Conservation (phyloP, 768 basidiomycete genomes). For the Leccinum imitatum region DNA sequence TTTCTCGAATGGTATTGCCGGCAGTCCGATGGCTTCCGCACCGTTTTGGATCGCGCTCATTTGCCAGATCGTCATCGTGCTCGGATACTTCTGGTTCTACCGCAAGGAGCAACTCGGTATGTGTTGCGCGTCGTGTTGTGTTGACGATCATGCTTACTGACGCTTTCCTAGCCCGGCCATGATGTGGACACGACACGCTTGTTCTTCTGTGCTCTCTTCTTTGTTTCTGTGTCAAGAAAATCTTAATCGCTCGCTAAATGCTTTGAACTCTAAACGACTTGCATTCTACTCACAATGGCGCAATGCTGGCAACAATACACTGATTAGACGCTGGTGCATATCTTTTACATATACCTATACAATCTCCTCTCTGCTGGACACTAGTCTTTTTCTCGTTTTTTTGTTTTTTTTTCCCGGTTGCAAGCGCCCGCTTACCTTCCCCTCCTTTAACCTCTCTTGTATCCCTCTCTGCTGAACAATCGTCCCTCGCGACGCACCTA, state of each 20-base stretch:
- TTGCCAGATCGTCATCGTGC: constrained; percentile 80
- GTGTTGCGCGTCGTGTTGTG: constrained; percentile 17
- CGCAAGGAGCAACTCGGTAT: constrained; percentile 88
- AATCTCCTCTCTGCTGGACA: not conserved
- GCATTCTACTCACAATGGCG: not conserved
- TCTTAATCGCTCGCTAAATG: not conserved
- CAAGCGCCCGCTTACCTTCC: not conserved
- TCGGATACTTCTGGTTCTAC: constrained; percentile 97
- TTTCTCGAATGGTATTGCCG: constrained; percentile 65
- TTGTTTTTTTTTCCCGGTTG: not conserved
- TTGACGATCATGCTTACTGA: not conserved
- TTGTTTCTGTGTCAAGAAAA: not conserved
- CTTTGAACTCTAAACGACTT: not conserved
- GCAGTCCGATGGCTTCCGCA: constrained; percentile 79
- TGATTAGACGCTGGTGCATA: not conserved
- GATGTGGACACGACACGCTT: not conserved
- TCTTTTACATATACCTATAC: not conserved
- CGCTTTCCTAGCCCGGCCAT: constrained; percentile 14
- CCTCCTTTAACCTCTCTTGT: not conserved
- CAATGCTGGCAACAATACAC: constrained; percentile 1
- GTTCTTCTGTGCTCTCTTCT: not conserved
- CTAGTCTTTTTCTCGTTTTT: not conserved
- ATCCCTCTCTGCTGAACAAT: not conserved
- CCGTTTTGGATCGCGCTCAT: constrained; percentile 86
- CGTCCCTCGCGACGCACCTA: not conserved